Evolutionary conservation across 2,329 filamentous ascomycete species (phyloP), one percentile per base, ranked within the genome.

Genomic region (Aureobasidium leucospermi): DNA sequence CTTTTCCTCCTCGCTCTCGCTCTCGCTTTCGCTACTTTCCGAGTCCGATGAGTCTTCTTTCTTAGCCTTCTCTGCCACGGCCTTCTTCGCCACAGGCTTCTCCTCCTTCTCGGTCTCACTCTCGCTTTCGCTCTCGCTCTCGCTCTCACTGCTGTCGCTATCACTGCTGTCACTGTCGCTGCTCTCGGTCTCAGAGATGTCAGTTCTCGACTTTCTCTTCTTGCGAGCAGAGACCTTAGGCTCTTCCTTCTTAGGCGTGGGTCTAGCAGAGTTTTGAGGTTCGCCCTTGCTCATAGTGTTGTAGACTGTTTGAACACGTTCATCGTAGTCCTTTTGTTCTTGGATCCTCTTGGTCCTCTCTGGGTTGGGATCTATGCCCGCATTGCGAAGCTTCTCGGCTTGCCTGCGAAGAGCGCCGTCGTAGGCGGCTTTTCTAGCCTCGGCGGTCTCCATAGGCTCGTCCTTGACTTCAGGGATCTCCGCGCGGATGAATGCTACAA

Each of bases 361-460:
- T 61, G 45, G 69, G 64, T 62, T 64, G 11, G 48, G 69, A 15
- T 59, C 36, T 1, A 62, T 51, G 23, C 62, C 60, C 2, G 52
- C 58, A 8, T 23, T 70, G 60, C 67, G 65, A 59, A 70, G 65
- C 32, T 69, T 68, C 11, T 66, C 61, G 4, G 74, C 63, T 3
- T 72, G 68, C 28, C 70, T 68, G 23, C 71, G 60, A 8, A 75
- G 63, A 2, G 73, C 74, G 19, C 68, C 67, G 5, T 72, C 69
- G 45, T 73, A 69, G 7, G 73, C 72, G 4, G 67, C 67, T 59
- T 71, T 65, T 13, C 75, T 71, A 7, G 63, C 70, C 16, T 67
- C 68, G 10, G 62, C 59, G 11, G 72, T 70, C 29, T 74, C 70
- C 69, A 76, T 73, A 11, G 53, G 29, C 23, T 63, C 34, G 34